Base-by-base conservation (phyloP, 163 green algal genomes). In the Volvox carteri region DNA sequence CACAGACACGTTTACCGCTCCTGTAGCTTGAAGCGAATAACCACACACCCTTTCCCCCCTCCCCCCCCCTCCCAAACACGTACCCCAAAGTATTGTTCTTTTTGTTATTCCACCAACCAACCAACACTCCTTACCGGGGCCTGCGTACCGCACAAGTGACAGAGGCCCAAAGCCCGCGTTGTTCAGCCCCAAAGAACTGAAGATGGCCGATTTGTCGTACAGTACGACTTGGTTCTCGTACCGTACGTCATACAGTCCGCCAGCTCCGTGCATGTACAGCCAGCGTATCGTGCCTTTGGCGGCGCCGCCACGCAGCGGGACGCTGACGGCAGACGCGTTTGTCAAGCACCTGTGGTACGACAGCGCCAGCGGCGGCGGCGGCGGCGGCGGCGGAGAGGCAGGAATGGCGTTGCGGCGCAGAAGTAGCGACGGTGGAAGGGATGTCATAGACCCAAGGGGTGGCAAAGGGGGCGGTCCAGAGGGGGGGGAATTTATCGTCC, bases 191-290 rank as follows among this genome's bases (percentile, higher is more conserved):
- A 8, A 42, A 4, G 23, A 28, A 4, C 44, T 65, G 14, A 65
- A 62, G 1, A 65, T 65, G 2, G 81, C 81, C 9, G 81, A 62
- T 46, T 28, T 73, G 30, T 48, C 81, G 35, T 79, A 25, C 65
- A 87, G 65, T 46, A 79, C 48, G 30, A 87, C 81, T 8, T 80
- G 48, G 44, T 87, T 87, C 39, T 87, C 81, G 33, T 78, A 86
- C 81, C 81, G 81, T 9, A 65, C 79, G 81, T 87, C 81, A 65
- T 87, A 87, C 81, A 87, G 33, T 0, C 81, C 81, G 2, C 81
- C 81, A 16, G 58, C 65, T 44, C 81, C 81, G 62, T 87, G 81
- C 62, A 87, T 58, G 46, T 87, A 87, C 46, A 87, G 11, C 81
- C 81, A 87, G 33, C 65, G 62, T 11, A 41, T 33, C 21, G 28